These are phyloP conservation scores for Cryphonectria naterciae DNA, from an alignment of 2,329 filamentous ascomycete genomes.

Conservation along the genomic window DNA sequence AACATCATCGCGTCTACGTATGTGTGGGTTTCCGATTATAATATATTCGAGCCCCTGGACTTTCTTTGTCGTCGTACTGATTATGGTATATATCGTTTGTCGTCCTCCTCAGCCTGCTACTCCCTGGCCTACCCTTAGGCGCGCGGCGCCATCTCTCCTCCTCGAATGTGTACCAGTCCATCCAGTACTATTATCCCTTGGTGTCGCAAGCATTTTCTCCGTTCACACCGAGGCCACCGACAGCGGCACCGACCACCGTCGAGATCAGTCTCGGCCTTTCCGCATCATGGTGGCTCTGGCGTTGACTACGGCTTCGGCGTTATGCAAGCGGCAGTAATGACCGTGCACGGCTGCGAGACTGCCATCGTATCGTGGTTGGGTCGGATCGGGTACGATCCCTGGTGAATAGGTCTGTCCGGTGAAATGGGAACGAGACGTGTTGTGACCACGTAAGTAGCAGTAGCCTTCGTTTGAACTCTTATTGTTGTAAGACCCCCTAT, in stretches of 20 bases:
- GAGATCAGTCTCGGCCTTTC: constrained; percentile 44
- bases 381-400: constrained; percentile 42
- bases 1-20: background rate
- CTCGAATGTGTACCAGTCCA: constrained; percentile 37
- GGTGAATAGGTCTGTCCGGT: constrained; percentile 7
- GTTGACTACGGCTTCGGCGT: constrained; percentile 20
- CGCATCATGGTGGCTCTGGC: constrained; percentile 35
- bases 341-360: constrained; percentile 29
- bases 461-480: background rate
- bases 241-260: constrained; percentile 58
- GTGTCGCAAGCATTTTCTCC: constrained; percentile 48
- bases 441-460: constrained; percentile 1
- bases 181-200: constrained; percentile 40
- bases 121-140: background rate
- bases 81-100: constrained; percentile 16
- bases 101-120: too few relatives aligned
- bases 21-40: constrained; percentile 6
- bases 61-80: background rate
- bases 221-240: constrained; percentile 59
- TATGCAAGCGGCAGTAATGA: constrained; percentile 29
- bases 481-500: background rate
- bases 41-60: background rate
- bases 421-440: background rate
- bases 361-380: constrained; percentile 42
- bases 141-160: constrained; percentile 38